phyloP scores from a whole-genome alignment of 1,284 basidiomycete genomes.

The Neonothopanus nambi region DNA sequence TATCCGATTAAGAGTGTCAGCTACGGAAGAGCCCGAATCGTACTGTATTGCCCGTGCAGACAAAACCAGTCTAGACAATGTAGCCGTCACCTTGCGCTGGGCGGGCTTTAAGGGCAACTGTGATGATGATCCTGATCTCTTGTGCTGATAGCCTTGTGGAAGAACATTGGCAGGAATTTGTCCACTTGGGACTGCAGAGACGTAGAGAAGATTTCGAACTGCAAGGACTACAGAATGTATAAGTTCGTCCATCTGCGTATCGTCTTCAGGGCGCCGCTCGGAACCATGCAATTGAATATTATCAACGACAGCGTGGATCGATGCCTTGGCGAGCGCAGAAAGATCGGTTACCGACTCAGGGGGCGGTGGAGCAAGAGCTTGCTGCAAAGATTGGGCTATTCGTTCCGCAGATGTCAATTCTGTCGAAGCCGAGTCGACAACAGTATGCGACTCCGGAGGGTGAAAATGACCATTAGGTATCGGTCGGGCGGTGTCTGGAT shows the following conservation, averaged over 20 bases:
- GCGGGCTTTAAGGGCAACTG: conserved; percentile 69
- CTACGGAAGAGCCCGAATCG: conserved; percentile 60
- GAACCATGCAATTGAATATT: conserved; percentile 50
- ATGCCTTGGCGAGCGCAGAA: conserved; percentile 53
- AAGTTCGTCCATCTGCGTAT: conserved; percentile 58
- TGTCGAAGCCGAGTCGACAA: conserved; percentile 23
- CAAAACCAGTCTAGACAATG: conserved; percentile 72
- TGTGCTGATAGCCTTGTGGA: conserved; percentile 26
- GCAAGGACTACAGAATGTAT: conserved; percentile 67
- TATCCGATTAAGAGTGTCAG: conserved; percentile 71
- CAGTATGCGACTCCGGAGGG: conserved; percentile 18
- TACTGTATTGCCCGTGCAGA: conserved; percentile 78
- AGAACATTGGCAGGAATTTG: conserved; percentile 62
- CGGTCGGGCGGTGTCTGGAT: conserved; percentile 29
- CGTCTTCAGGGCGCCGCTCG: conserved; percentile 52
- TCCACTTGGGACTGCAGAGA: conserved; percentile 61
- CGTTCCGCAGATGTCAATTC: conserved; percentile 68
- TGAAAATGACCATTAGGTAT: conserved; percentile 32
- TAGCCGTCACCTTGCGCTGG: conserved; percentile 77
- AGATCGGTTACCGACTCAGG: conserved; percentile 61
- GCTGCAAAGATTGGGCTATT: conserved; percentile 65
- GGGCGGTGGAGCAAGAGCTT: conserved; percentile 55
- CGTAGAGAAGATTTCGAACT: conserved; percentile 74
- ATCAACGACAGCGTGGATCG: conserved; percentile 66
- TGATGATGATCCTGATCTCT: conserved; percentile 37